phyloP scores from a whole-genome alignment of 2,329 filamentous ascomycete species.

The Colletotrichum australisinense region DNA sequence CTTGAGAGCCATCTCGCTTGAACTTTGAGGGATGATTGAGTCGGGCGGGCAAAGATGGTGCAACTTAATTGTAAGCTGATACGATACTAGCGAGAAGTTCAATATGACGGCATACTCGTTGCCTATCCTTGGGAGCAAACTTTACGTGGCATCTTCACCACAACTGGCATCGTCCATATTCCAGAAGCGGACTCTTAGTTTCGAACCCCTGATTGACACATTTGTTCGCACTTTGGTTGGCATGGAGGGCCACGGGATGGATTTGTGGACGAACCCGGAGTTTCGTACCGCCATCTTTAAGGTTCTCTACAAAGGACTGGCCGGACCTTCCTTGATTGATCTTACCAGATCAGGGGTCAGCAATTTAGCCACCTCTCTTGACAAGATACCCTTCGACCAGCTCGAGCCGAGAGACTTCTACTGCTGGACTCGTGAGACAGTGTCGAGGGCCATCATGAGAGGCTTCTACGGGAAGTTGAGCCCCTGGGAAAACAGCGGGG shows the following conservation, averaged over 20 bases:
- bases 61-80: background rate
- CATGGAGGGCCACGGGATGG: constrained; percentile 44
- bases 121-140: constrained; percentile 53
- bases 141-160: constrained; percentile 56
- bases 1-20: background rate
- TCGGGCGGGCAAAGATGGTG: background rate
- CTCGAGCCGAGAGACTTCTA: constrained; percentile 49
- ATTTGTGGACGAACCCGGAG: constrained; percentile 31
- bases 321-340: constrained; percentile 36
- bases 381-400: constrained; percentile 35
- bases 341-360: constrained; percentile 44
- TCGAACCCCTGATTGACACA: constrained; percentile 53
- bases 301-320: constrained; percentile 42
- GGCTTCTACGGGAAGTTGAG: constrained; percentile 56
- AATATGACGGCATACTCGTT: constrained; percentile 51
- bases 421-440: constrained; percentile 48
- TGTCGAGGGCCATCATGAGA: constrained; percentile 50
- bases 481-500: constrained; percentile 47
- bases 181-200: constrained; percentile 52
- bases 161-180: constrained; percentile 51
- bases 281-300: background rate
- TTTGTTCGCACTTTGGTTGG: constrained; percentile 51
- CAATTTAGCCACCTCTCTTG: constrained; percentile 40
- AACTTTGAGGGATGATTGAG: background rate
- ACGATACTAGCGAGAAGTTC: background rate